Percentiles rank a stretch among this genome's conserved stretches.
Evolutionary conservation across 2,329 filamentous ascomycete species (phyloP).

Genomic region (Colletotrichum sp.): DNA sequence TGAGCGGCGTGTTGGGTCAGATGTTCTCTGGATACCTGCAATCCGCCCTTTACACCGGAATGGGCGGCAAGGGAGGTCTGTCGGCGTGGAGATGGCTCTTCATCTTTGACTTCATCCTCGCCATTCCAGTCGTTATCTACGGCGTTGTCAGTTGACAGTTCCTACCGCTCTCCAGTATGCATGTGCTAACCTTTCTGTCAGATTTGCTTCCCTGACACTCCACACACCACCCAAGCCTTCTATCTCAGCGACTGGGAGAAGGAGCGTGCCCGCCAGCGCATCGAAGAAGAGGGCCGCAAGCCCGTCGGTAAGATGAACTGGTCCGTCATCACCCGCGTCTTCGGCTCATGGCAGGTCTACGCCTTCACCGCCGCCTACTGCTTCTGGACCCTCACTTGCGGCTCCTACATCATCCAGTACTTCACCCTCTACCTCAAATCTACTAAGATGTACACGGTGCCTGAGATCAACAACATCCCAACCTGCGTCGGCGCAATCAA

Average conservation of each 20-base stretch:
- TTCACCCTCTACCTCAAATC: conserved; percentile 45
- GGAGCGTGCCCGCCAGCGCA: conserved; percentile 69
- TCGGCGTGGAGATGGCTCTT: conserved; percentile 43
- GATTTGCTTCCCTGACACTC: conserved; percentile 45
- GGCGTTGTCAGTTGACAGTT: conserved; percentile 26
- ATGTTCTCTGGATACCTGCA: conserved; percentile 43
- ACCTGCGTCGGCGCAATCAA: conserved; percentile 48
- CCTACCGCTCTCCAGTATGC: background rate
- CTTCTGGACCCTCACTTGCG: conserved; percentile 42
- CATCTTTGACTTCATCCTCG: conserved; percentile 41
- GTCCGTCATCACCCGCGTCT: conserved; percentile 41
- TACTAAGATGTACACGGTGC: conserved; percentile 36
- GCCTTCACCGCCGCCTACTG: conserved; percentile 43
- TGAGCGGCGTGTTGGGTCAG: conserved; percentile 55
- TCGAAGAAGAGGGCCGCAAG: conserved; percentile 59
- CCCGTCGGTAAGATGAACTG: conserved; percentile 40
- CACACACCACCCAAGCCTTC: conserved; percentile 44
- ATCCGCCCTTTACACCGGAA: conserved; percentile 33
- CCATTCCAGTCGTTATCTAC: conserved; percentile 40
- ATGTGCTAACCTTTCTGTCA: background rate
- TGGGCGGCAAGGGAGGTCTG: conserved; percentile 38
- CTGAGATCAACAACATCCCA: conserved; percentile 50
- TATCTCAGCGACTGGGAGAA: conserved; percentile 60
- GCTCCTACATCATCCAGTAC: conserved; percentile 44
- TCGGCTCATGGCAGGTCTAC: conserved; percentile 48